A percentile compares a stretch with the other conserved stretches of the same genome.
Evolutionary conservation across 2,329 filamentous ascomycete genomes (phyloP).

Genomic region (Hortaea sp.): DNA sequence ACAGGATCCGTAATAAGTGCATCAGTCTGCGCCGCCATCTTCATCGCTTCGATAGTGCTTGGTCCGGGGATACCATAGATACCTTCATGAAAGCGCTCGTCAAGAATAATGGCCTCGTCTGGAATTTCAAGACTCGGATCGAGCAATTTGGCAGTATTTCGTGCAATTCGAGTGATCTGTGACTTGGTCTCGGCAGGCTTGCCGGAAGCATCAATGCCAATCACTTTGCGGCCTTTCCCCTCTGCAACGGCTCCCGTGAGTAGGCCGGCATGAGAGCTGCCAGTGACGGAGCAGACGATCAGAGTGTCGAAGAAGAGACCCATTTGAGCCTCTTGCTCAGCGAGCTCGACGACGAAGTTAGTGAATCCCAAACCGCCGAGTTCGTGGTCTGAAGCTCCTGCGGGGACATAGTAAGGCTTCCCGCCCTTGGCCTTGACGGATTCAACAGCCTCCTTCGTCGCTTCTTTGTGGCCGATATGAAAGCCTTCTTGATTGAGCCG

Average conservation of each 20-base stretch:
- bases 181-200: slow-evolving; percentile 52
- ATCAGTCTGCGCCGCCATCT: slow-evolving; percentile 57
- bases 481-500: slow-evolving; percentile 51
- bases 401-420: slow-evolving; percentile 62
- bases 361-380: slow-evolving; percentile 62
- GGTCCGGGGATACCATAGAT: slow-evolving; percentile 58
- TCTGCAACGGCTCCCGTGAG: slow-evolving; percentile 57
- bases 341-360: slow-evolving; percentile 60
- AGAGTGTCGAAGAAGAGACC: slow-evolving; percentile 59
- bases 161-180: slow-evolving; percentile 58
- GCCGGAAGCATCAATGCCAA: slow-evolving; percentile 58
- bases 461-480: slow-evolving; percentile 53
- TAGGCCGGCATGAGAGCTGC: slow-evolving; percentile 61
- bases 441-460: slow-evolving; percentile 44
- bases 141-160: slow-evolving; percentile 52
- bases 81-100: slow-evolving; percentile 57
- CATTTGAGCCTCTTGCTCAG: slow-evolving; percentile 49
- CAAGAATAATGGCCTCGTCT: slow-evolving; percentile 52
- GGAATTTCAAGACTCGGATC: slow-evolving; percentile 53
- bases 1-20: slow-evolving; percentile 67
- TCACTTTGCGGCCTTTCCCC: slow-evolving; percentile 42
- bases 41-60: slow-evolving; percentile 57
- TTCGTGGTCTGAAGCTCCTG: slow-evolving; percentile 60
- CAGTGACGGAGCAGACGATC: slow-evolving; percentile 54
- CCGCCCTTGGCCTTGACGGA: slow-evolving; percentile 45